Conservation (phyloP, 2,329 filamentous ascomycete species). For the Karstenula rhodostoma region DNA sequence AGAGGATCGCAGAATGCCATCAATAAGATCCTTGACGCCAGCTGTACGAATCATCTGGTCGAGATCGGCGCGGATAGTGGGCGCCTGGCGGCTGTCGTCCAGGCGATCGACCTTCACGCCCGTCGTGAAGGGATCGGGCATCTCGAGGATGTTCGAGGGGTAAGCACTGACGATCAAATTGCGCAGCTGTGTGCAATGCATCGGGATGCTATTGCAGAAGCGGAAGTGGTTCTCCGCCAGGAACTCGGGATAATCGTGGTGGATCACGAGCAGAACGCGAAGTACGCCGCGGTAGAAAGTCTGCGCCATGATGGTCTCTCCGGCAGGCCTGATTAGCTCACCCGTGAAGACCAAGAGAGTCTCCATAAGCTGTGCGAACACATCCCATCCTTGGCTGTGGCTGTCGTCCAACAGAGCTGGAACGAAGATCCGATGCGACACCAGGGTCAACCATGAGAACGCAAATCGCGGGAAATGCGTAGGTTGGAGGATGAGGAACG, state of each 20-base stretch:
- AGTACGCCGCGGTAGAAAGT: constrained; percentile 85
- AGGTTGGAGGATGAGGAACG: constrained; percentile 78
- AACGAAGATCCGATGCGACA: constrained; percentile 86
- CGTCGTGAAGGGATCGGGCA: constrained; percentile 75
- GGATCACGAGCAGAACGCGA: constrained; percentile 82
- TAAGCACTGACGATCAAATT: constrained; percentile 88
- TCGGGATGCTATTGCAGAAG: constrained; percentile 81
- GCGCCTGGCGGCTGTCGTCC: constrained; percentile 75
- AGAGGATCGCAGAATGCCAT: constrained; percentile 58
- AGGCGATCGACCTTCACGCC: constrained; percentile 79
- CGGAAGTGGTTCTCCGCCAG: constrained; percentile 85
- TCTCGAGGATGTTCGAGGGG: constrained; percentile 73
- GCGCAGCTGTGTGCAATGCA: constrained; percentile 84
- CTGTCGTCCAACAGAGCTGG: constrained; percentile 75
- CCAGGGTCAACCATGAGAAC: constrained; percentile 82
- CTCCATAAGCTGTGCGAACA: constrained; percentile 76
- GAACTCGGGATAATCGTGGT: constrained; percentile 96
- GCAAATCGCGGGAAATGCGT: constrained; percentile 80
- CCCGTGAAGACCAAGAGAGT: constrained; percentile 77
- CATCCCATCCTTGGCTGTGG: constrained; percentile 72
- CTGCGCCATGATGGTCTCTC: constrained; percentile 73
- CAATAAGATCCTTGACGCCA: constrained; percentile 63
- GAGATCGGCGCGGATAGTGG: constrained; percentile 71
- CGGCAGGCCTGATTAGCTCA: constrained; percentile 78
- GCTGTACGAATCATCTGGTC: constrained; percentile 58